Percentiles rank a stretch among this genome's conserved stretches.
Conservation (phyloP, 2,329 filamentous ascomycete genomes). For the Pyrenophora graminea region DNA sequence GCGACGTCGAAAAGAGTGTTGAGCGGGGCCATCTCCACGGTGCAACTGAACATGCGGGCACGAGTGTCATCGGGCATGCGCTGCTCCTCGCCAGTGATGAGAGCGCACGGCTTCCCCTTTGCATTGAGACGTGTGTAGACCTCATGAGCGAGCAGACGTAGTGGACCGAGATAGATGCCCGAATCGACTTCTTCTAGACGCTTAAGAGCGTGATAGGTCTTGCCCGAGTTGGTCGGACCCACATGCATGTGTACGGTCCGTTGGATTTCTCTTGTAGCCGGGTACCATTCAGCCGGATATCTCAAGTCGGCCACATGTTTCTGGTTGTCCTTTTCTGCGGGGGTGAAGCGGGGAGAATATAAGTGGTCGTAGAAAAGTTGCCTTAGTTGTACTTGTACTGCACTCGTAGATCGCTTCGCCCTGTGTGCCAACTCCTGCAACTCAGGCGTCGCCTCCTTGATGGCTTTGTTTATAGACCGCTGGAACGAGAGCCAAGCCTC, state of each 20-base stretch:
- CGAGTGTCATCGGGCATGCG: slow-evolving; percentile 61
- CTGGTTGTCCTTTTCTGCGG: slow-evolving; percentile 45
- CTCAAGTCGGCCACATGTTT: slow-evolving; percentile 73
- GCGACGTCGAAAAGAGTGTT: slow-evolving; percentile 76
- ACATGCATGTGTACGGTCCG: slow-evolving; percentile 90
- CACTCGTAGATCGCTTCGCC: slow-evolving; percentile 16
- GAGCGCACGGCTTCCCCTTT: slow-evolving; percentile 74
- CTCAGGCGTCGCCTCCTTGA: slow-evolving; percentile 26
- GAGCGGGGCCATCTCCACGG: slow-evolving; percentile 83
- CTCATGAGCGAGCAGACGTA: slow-evolving; percentile 88
- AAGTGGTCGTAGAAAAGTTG: slow-evolving; percentile 64
- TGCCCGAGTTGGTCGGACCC: slow-evolving; percentile 95
- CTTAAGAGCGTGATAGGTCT: slow-evolving; percentile 92
- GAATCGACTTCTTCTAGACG: slow-evolving; percentile 74
- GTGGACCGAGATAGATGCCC: slow-evolving; percentile 88
- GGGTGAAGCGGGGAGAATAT: slow-evolving; percentile 41
- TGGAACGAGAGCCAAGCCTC: slow-evolving; percentile 35
- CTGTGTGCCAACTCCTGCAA: slow-evolving; percentile 17
- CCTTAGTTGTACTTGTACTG: slow-evolving; percentile 60
- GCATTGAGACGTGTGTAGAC: slow-evolving; percentile 86
- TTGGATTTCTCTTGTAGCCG: slow-evolving; percentile 76
- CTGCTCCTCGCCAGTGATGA: slow-evolving; percentile 91
- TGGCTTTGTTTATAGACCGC: slow-evolving; percentile 24
- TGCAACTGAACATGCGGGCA: slow-evolving; percentile 74
- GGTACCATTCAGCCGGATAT: slow-evolving; percentile 92